Evolutionary conservation across 2,329 filamentous ascomycete species (phyloP), one percentile per base, ranked within the genome.

Genomic region (Salinomyces thailandicus): DNA sequence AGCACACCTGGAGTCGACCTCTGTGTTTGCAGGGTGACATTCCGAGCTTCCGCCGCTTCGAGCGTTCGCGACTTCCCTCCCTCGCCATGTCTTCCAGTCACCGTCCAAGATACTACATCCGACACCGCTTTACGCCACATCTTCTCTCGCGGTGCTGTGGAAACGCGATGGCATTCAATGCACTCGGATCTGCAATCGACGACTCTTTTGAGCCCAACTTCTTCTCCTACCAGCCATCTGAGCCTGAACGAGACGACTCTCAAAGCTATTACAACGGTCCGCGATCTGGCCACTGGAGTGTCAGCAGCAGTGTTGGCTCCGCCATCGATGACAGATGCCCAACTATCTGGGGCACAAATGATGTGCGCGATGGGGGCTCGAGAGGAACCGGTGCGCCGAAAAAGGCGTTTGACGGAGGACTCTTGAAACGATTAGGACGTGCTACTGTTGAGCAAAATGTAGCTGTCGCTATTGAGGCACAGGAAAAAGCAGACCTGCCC

Each of bases 291-390:
- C 38, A 43, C 35, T 50, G 44, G 46, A 39, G 19, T 12, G 38
- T 40, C 13, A 35, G 35, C 33, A 33, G 13, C 22, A 33, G 35
- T 17, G n/a, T 39, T 19, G 45, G 41, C 19, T 52, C 49, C 6
- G 51, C 38, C 28, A 42, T 54, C 14, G 52, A 55, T 39, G 51
- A 53, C 39, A 38, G 49, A 26, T 45, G 44, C 33, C 45, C 48
- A 2, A 48, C 45, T 8, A 37, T 49, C 18, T 46, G 44, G 43
- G 19, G 31, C 9, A 5, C 35, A 12, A 8, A 30, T 37, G 7
- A 28, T 14, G 32, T n/a, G 13, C 22, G 13, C 7, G 18, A 13
- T 12, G 13, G 22, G 14, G 28, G 15, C 17, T 13, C 30, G 15
- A 19, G 14, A 12, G 12, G 9, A 22, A 14, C 15, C 6, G 24